These are phyloP conservation scores for Candida nemodendra DNA, from an alignment of 805 yeast genomes.

Conservation along the genomic window DNA sequence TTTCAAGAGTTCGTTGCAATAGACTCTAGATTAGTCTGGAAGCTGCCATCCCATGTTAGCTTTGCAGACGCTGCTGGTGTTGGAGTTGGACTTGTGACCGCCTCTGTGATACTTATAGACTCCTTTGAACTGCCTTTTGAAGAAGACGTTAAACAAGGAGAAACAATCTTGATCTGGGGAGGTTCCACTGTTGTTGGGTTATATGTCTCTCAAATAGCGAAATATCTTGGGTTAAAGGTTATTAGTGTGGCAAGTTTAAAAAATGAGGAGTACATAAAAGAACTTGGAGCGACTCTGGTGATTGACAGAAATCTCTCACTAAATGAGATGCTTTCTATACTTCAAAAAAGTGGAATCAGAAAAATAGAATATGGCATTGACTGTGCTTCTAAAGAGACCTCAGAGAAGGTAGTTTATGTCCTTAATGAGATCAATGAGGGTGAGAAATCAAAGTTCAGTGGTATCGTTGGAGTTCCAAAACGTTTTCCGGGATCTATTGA, in stretches of 20 bases:
- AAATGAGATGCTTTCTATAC: conserved; percentile 22
- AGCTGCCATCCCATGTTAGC: conserved; percentile 34
- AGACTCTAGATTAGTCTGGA: conserved; percentile 46
- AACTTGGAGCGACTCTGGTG: conserved; percentile 33
- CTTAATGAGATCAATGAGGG: conserved; percentile 22
- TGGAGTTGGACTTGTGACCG: conserved; percentile 48
- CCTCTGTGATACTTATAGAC: conserved; percentile 31
- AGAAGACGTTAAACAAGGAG: conserved; percentile 5
- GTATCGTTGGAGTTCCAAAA: conserved; percentile 39
- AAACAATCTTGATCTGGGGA: conserved; percentile 43
- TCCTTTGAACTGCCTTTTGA: conserved; percentile 7
- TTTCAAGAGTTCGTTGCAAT: conserved; percentile 46
- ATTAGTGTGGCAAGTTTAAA: conserved; percentile 29
- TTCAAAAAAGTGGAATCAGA: conserved; percentile 22
- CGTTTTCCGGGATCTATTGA: conserved; percentile 25
- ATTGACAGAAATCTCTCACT: conserved; percentile 35
- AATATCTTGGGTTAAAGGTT: conserved; percentile 38
- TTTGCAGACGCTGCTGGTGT: conserved; percentile 43
- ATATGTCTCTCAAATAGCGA: conserved; percentile 42
- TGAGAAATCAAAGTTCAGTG: conserved; percentile 31
- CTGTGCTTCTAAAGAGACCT: conserved; percentile 42
- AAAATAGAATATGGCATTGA: conserved; percentile 40
- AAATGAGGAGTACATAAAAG: conserved; percentile 23
- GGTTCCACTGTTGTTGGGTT: conserved; percentile 48
- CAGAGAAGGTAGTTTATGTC: conserved; percentile 32